phyloP scores from a whole-genome alignment of 1,284 basidiomycete species.

The Sphagnurus paluster region DNA sequence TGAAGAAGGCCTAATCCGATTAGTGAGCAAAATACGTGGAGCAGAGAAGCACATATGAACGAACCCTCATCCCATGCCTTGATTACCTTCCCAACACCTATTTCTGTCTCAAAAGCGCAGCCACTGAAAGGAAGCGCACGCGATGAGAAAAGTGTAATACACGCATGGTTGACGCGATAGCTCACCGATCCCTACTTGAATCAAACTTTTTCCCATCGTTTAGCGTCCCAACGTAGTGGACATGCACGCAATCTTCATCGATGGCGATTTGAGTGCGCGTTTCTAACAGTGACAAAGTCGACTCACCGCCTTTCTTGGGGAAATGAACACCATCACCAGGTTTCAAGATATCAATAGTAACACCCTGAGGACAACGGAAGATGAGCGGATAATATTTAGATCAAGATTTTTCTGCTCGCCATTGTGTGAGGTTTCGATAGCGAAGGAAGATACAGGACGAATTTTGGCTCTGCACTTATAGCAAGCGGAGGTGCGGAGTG shows the following conservation, averaged over 20 bases:
- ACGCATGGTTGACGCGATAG: conserved; percentile 16
- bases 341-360: conserved; percentile 41
- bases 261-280: conserved; percentile 14
- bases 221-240: conserved; percentile 77
- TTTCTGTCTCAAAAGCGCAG: conserved; percentile 69
- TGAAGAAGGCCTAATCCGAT: conserved; percentile 62
- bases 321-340: conserved; percentile 47
- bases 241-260: conserved; percentile 49
- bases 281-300: conserved; percentile 1
- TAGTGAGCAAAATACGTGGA: conserved; percentile 18
- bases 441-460: conserved; percentile 27
- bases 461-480: conserved; percentile 50
- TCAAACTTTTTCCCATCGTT: conserved; percentile 64
- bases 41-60: conserved; percentile 21
- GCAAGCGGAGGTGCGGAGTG: conserved; percentile 48
- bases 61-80: conserved; percentile 91
- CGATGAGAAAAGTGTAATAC: conserved; percentile 4
- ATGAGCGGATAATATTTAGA: conserved; percentile 1
- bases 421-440: conserved; percentile 22
- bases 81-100: conserved; percentile 83
- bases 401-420: conserved; percentile 12
- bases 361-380: conserved; percentile 39
- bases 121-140: conserved; percentile 35
- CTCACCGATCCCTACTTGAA: conserved; percentile 70
- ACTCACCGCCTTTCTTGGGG: conserved; percentile 53